Conservation (phyloP, 2,329 filamentous ascomycete genomes). For the Hyphodiscus sp. region DNA sequence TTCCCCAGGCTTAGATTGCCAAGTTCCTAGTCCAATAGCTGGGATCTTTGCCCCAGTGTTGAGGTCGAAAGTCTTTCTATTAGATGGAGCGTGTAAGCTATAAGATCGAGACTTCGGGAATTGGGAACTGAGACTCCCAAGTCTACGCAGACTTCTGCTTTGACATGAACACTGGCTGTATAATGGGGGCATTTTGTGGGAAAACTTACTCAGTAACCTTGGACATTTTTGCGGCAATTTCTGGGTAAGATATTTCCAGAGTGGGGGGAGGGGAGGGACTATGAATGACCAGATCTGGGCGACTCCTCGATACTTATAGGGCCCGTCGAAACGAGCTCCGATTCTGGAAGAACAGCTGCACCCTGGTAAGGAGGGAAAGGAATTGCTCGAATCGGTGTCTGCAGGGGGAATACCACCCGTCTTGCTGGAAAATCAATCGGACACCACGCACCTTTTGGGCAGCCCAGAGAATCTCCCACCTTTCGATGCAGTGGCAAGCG, state of each 20-base stretch:
- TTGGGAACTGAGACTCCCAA: conserved; percentile 16
- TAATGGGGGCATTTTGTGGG: conserved; percentile 9
- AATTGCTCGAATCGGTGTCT: background rate
- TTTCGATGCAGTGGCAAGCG: background rate
- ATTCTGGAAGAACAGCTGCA: background rate
- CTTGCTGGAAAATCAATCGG: no score
- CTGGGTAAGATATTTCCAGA: background rate
- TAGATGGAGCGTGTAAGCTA: conserved; percentile 15
- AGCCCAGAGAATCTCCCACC: background rate
- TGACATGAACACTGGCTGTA: conserved; percentile 14
- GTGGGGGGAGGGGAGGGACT: background rate
- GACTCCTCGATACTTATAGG: background rate
- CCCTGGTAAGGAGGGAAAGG: background rate
- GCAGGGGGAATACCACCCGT: no score
- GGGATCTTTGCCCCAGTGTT: conserved; percentile 75
- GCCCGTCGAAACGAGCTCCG: background rate
- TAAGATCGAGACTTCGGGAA: conserved; percentile 5
- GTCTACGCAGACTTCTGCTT: conserved; percentile 28
- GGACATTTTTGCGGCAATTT: background rate
- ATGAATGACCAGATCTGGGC: conserved; percentile 2
- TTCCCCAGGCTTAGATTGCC: conserved; percentile 64
- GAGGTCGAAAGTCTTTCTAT: conserved; percentile 54
- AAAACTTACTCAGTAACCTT: background rate
- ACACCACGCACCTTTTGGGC: background rate
- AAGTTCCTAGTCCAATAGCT: conserved; percentile 70